These are phyloP conservation scores for Amanita muscaria DNA, from an alignment of 768 basidiomycete genomes.

Conservation along the genomic window DNA sequence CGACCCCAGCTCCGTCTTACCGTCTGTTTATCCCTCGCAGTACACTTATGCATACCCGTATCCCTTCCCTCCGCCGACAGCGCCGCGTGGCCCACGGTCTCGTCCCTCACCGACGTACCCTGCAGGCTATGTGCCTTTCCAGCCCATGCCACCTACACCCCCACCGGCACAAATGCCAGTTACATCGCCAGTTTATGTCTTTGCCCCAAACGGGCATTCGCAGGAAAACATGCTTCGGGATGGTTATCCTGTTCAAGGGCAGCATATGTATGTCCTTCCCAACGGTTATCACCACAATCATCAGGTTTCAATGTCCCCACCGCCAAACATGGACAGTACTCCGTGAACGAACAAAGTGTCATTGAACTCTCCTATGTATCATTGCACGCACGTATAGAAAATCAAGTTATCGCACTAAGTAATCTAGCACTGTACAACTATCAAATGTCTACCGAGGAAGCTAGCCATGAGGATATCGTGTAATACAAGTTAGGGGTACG, in stretches of 20 bases:
- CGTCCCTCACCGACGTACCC: conserved; percentile 16
- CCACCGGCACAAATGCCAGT: conserved; percentile 9
- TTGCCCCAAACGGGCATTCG: conserved; percentile 5
- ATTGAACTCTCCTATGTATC: too few relatives aligned
- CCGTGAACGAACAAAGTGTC: too few relatives aligned
- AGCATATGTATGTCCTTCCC: conserved; percentile 7
- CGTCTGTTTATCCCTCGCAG: conserved; percentile 25
- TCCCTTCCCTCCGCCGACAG: conserved; percentile 13
- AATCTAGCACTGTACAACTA: too few relatives aligned
- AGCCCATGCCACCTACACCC: conserved; percentile 16
- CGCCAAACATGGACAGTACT: too few relatives aligned
- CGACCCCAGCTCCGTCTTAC: conserved; percentile 16
- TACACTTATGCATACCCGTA: conserved; percentile 22
- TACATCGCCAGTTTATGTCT: conserved; percentile 20
- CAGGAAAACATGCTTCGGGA: conserved; percentile 2
- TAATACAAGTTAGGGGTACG: too few relatives aligned
- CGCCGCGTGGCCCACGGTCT: conserved; percentile 16
- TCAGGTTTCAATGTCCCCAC: too few relatives aligned
- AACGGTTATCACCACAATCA: neutral
- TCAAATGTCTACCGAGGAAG: too few relatives aligned
- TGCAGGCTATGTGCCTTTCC: conserved; percentile 22
- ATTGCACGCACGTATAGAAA: too few relatives aligned
- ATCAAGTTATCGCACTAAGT: too few relatives aligned
- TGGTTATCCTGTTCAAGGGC: neutral
- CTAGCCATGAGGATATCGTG: too few relatives aligned